A percentile compares a stretch with the other conserved stretches of the same genome.
Conservation (phyloP, 2,329 filamentous ascomycete species). For the Neonectria ditissima region DNA sequence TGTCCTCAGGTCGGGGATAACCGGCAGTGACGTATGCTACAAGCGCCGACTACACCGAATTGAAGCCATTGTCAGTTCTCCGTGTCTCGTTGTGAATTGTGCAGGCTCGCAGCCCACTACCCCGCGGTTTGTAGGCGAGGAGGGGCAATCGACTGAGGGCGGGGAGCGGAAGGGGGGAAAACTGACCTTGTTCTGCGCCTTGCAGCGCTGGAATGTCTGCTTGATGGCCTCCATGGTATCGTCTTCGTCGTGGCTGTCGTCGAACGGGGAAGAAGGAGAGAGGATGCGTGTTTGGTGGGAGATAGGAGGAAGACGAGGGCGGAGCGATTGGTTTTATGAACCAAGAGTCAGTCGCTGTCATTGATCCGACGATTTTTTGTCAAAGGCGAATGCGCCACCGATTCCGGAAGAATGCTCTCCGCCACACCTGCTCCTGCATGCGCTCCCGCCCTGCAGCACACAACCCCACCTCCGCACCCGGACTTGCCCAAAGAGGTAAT, state of each 20-base stretch:
- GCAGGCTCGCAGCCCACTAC: constrained; percentile 23
- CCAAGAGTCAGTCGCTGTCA: constrained; percentile 14
- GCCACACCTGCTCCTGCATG: constrained; percentile 42
- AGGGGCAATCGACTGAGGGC: constrained; percentile 40
- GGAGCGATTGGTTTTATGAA: constrained; percentile 23
- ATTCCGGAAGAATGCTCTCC: constrained; percentile 47
- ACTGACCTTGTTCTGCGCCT: constrained; percentile 69
- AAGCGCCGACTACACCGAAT: constrained; percentile 74
- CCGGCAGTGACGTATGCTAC: constrained; percentile 98
- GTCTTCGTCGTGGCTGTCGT: constrained; percentile 8
- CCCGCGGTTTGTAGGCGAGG: constrained; percentile 39
- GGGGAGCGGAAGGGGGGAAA: constrained; percentile 12
- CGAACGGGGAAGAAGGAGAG: background rate
- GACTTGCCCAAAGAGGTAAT: constrained; percentile 47
- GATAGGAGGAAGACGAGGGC: constrained; percentile 1
- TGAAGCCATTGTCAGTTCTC: constrained; percentile 35
- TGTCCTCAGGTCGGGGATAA: constrained; percentile 85
- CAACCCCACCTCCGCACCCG: constrained; percentile 35
- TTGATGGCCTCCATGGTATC: constrained; percentile 67
- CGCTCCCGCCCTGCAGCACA: constrained; percentile 41
- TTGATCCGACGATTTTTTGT: constrained; percentile 10
- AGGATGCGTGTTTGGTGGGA: constrained; percentile 10
- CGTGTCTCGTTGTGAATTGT: constrained; percentile 13
- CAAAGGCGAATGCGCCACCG: constrained; percentile 38
- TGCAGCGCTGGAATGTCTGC: constrained; percentile 70